A percentile compares a stretch with the other conserved stretches of the same genome.
Evolutionary conservation across 2,329 filamentous ascomycete species (phyloP).

Genomic region (Pyricularia grisea): DNA sequence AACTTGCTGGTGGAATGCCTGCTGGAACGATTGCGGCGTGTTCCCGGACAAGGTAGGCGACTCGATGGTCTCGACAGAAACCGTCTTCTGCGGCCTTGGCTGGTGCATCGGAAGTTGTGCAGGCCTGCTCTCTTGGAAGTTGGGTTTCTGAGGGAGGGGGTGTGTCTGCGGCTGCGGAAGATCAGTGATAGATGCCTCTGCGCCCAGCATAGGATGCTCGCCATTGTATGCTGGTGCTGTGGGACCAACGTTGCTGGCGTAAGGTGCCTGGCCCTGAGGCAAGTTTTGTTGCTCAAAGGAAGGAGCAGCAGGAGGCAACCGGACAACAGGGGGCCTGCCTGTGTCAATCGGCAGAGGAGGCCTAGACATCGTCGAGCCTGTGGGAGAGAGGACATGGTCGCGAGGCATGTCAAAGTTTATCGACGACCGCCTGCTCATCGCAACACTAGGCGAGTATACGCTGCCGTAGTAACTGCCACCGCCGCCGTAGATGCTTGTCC

Average conservation of each 20-base stretch:
- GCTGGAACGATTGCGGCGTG: conserved; percentile 45
- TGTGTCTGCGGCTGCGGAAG: conserved; percentile 48
- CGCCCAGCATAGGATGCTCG: background rate
- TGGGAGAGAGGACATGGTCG: conserved; percentile 71
- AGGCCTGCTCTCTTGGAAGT: conserved; percentile 45
- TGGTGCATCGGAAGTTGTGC: conserved; percentile 72
- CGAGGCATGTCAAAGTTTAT: conserved; percentile 54
- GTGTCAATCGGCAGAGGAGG: conserved; percentile 51
- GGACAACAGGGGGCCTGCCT: conserved; percentile 60
- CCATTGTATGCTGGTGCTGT: background rate
- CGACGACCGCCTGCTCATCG: conserved; percentile 87
- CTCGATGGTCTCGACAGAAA: conserved; percentile 89
- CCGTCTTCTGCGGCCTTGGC: conserved; percentile 86
- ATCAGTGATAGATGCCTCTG: conserved; percentile 36
- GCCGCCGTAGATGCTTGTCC: conserved; percentile 60
- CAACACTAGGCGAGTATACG: conserved; percentile 75
- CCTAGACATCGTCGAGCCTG: conserved; percentile 67
- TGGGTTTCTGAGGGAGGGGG: conserved; percentile 48
- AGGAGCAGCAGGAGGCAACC: conserved; percentile 59
- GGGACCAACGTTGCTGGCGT: background rate
- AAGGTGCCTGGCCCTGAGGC: background rate
- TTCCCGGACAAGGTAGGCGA: conserved; percentile 53
- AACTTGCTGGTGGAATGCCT: conserved; percentile 93
- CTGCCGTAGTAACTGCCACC: conserved; percentile 57
- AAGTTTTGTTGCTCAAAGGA: background rate